Evolutionary conservation across 164 flowering plant species (phyloP).

Genomic region (Magnolia sinica): DNA sequence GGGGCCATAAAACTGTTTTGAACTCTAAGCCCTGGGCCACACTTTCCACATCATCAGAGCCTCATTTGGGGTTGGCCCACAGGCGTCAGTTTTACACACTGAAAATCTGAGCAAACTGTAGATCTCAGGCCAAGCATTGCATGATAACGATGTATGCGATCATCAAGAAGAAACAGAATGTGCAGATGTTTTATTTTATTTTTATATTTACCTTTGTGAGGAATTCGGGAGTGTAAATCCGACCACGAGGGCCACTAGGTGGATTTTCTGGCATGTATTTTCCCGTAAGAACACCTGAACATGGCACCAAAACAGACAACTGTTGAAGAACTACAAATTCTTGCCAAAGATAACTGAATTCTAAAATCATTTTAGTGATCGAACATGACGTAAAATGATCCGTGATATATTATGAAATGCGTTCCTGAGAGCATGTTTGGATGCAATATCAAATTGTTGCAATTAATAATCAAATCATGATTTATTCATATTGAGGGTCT

Average conservation of each 20-base stretch:
- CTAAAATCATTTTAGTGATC: not conserved
- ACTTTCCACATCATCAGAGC: too few species aligned
- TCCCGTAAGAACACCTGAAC: slow-evolving; percentile 81
- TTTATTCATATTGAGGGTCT: too few species aligned
- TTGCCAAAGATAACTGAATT: not conserved
- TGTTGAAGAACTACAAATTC: not conserved
- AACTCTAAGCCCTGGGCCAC: too few species aligned
- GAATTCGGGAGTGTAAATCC: slow-evolving; percentile 72
- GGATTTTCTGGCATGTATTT: slow-evolving; percentile 79
- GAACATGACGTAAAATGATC: too few species aligned
- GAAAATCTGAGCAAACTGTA: not conserved
- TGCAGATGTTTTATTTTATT: not conserved
- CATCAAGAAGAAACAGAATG: not conserved
- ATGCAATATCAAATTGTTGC: too few species aligned
- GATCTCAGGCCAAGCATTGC: not conserved
- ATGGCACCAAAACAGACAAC: not conserved
- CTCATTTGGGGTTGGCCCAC: too few species aligned
- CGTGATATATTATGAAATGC: not conserved
- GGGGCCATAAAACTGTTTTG: too few species aligned
- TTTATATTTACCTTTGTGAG: slow-evolving; percentile 49
- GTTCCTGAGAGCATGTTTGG: not conserved
- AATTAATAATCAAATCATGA: too few species aligned
- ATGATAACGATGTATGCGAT: not conserved
- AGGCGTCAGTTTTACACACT: not conserved
- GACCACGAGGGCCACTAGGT: slow-evolving; percentile 86